Percentiles rank a stretch among this genome's conserved stretches.
phyloP scores from a whole-genome alignment of 1,139 yeast species.

The Kodamaea anthophila region DNA sequence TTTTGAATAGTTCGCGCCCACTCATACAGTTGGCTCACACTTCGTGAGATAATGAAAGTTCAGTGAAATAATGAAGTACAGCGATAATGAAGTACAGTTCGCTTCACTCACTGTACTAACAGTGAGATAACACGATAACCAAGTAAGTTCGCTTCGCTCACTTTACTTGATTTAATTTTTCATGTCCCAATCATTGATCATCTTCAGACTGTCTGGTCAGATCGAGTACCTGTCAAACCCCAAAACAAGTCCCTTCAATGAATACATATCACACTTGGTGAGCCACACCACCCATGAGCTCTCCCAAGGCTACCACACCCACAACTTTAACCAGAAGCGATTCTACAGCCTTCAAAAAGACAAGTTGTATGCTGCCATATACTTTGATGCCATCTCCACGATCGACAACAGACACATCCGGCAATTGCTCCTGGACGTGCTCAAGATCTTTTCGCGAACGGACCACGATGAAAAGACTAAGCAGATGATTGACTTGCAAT shows the following conservation, averaged over 20 bases:
- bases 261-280: constrained; percentile 31
- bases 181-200: constrained; percentile 27
- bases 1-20: no score
- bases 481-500: constrained; percentile 36
- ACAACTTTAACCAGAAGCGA: constrained; percentile 28
- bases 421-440: constrained; percentile 27
- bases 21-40: no score
- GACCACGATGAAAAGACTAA: constrained; percentile 23
- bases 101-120: no score
- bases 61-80: no score
- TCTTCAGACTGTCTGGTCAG: constrained; percentile 34
- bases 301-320: constrained; percentile 31
- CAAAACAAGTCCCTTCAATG: constrained; percentile 38
- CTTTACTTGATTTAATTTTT: neutral
- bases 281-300: constrained; percentile 31
- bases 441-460: constrained; percentile 29
- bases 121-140: constrained; percentile 1
- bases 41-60: no score
- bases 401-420: constrained; percentile 36
- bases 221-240: constrained; percentile 33
- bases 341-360: constrained; percentile 30
- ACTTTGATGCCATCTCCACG: constrained; percentile 37
- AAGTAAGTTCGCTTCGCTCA: no score
- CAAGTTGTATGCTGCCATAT: constrained; percentile 31
- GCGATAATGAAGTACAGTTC: no score